Evolutionary conservation across 495 filamentous ascomycete species (phyloP).

Genomic region (Penicillium dipodomyicola): DNA sequence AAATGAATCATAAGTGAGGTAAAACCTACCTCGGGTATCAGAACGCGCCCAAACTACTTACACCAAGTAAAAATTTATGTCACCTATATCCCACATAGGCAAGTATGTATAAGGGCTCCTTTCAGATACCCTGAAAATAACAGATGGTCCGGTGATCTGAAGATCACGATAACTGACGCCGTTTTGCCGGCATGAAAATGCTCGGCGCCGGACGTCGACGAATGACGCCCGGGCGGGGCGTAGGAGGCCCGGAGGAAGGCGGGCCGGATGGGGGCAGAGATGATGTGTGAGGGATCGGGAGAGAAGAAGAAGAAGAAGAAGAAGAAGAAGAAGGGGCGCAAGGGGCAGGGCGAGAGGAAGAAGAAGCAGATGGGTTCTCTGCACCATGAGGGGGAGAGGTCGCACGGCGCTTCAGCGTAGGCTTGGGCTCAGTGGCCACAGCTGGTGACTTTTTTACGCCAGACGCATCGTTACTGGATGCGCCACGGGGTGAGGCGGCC

Average conservation of each 20-base stretch:
- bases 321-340: background rate
- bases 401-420: conserved; percentile 12
- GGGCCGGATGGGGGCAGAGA: background rate
- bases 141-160: background rate
- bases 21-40: conserved; percentile 7
- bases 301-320: background rate
- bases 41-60: background rate
- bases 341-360: background rate
- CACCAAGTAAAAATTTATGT: background rate
- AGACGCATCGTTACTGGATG: background rate
- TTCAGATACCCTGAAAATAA: background rate
- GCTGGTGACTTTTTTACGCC: conserved; percentile 9
- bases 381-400: conserved; percentile 10
- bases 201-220: conserved; percentile 37
- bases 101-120: background rate
- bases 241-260: conserved; percentile 8
- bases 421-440: conserved; percentile 2
- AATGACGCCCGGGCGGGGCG: conserved; percentile 24
- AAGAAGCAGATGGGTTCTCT: background rate
- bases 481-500: background rate
- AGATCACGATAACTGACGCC: conserved; percentile 26
- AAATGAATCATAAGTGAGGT: conserved; percentile 5
- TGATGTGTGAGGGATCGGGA: background rate
- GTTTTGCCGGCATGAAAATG: conserved; percentile 44
- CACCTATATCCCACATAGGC: background rate